Conservation (phyloP, 106 monocot species). For the Allium cepa region DNA sequence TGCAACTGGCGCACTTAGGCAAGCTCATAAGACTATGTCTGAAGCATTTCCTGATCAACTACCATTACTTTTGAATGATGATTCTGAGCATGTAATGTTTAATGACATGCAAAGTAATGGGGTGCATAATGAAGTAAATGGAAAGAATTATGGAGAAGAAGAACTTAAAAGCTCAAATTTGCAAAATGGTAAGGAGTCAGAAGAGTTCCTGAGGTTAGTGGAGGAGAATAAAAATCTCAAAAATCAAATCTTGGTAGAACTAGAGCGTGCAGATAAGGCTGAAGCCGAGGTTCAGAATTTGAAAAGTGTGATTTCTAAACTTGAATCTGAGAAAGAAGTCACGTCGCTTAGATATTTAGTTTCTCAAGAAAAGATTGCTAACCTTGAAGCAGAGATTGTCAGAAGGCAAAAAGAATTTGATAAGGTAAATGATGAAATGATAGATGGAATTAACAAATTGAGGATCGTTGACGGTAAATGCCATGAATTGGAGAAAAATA, state of each 20-base stretch:
- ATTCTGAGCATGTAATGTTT: constrained; percentile 20
- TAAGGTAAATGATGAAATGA: constrained; percentile 52
- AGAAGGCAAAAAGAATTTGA: constrained; percentile 24
- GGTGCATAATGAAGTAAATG: constrained; percentile 12
- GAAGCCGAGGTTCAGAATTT: constrained; percentile 30
- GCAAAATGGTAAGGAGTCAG: constrained; percentile 1
- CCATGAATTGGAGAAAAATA: constrained; percentile 21
- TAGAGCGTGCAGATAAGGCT: constrained; percentile 36
- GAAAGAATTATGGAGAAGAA: constrained; percentile 18
- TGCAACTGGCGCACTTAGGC: constrained; percentile 83
- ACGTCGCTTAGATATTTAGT: constrained; percentile 38
- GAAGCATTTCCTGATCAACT: constrained; percentile 85
- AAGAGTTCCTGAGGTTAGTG: constrained; percentile 27
- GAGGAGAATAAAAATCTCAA: constrained; percentile 44
- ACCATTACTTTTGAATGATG: constrained; percentile 46
- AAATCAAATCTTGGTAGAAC: constrained; percentile 27
- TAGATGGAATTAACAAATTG: constrained; percentile 8
- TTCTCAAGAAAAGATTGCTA: constrained; percentile 33
- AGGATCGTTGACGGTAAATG: constrained; percentile 29
- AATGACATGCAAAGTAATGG: constrained; percentile 7
- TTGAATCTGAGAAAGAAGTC: constrained; percentile 53
- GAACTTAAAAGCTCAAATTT: background rate
- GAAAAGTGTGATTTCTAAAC: constrained; percentile 27
- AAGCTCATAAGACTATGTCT: constrained; percentile 77
- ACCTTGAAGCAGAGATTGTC: constrained; percentile 52